Base-by-base conservation (phyloP, 2,329 filamentous ascomycete species). In the Penicillium hordei region DNA sequence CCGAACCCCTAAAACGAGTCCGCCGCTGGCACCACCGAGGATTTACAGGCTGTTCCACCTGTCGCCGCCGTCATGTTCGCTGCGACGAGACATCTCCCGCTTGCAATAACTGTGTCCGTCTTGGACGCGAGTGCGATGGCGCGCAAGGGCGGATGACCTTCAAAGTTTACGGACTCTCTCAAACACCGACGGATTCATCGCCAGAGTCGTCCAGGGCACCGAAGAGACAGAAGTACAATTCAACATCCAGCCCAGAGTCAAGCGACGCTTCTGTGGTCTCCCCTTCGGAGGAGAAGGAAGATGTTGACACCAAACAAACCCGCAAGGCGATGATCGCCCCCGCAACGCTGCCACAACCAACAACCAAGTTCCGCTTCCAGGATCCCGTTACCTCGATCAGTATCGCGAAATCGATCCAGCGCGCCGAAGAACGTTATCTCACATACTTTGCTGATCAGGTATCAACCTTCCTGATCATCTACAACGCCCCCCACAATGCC, bases 21-120 rank as follows among this genome's bases (percentile, higher is more conserved):
- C 72, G 72, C 27, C 65, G 70, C 65, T 77, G 75, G 75, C 75
- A 76, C 62, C 74, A 75, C 45, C 73, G 75, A 33, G 74, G 74
- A 9, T 77, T 77, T 52, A 77, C 75, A 1, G 75, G 75, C 10
- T 77, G 75, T 55, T 72, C 72, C 34, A 76, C 73, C 53, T 77
- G 75, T 59, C 72, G 74, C 48, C 69, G 72, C 34, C 72, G 75
- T 27, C 75, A 77, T 67, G 74, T 71, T 49, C 73, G 70, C 61
- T 75, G 72, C 54, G 72, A 75, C 44, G 72, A 74, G 53, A 64
- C 71, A 1, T 72, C 68, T 2, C 72, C 75, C 1, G 67, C 67
- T 2, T 77, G 75, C 63, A 69, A 70, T 45, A 76, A 76, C 54
- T 77, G 75, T 36, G 69, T 68, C 9, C 71, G 73, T 15, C 58